Base-by-base conservation (phyloP, 768 basidiomycete genomes). In the Neoboletus subvelutipes region DNA sequence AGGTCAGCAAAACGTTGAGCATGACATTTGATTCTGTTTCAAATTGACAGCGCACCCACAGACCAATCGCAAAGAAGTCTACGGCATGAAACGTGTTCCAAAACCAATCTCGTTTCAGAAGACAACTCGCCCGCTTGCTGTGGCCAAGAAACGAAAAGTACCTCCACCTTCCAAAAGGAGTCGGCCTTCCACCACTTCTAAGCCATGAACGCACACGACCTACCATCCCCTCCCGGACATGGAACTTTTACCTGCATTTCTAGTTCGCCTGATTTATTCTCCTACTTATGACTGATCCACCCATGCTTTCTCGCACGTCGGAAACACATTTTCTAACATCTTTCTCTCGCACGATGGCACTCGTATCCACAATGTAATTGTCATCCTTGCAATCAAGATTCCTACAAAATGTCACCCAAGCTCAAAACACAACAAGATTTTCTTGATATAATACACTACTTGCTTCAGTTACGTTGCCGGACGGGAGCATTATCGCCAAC, bases 61-160 rank as follows among this genome's bases (percentile, higher is more conserved):
- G 80, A 71, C 71, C 34, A 80, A 78, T 52, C 74, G 67, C 34
- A 73, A 74, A 15, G 76, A 78, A 60, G 58, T 74, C 17, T 71
- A 68, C 4, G 51, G 69, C 18, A 66, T 71, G 50, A 71, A 62
- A 64, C 75, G 59, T 62, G 73, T 43, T 46, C 34, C 52, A 6
- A 59, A 60, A 34, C 41, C 55, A 29, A 42, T 34, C 17, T 37
- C 47, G 46, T 11, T 43, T 33, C 45, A 52, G 37, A 63, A 58
- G 49, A 47, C 57, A 10, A n/a, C 40, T 40, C 41, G 43, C 4
- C 49, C 64, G 45, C 37, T 45, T 22, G 36, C 10, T 3, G 39
- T 37, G 24, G 50, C 51, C 24, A 73, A 63, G 57, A 72, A 62
- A 54, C 71, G 61, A 34, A 72, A 63, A 36, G 24, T 49, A 18